These are phyloP conservation scores for Trichoderma virens DNA, from an alignment of 495 filamentous ascomycete genomes.

Conservation along the genomic window DNA sequence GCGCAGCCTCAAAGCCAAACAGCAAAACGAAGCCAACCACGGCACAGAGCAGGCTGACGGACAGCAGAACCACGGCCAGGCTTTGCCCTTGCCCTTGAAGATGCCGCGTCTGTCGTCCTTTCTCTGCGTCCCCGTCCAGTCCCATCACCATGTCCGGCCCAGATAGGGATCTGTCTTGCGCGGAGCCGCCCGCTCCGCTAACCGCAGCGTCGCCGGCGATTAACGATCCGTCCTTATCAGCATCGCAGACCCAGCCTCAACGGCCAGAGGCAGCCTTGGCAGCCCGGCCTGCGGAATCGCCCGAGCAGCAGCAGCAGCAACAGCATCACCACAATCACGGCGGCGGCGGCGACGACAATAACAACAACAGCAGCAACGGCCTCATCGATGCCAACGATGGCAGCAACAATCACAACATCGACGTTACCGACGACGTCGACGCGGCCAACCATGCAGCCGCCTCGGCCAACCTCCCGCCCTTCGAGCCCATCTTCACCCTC, in stretches of 20 bases:
- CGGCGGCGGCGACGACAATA: background rate
- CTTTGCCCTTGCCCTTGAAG: too few relatives aligned
- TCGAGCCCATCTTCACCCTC: constrained; percentile 60
- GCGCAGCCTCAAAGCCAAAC: background rate
- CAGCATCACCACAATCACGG: background rate
- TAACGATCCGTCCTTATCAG: background rate
- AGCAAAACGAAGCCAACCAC: background rate
- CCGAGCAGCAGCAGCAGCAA: background rate
- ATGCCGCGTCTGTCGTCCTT: background rate
- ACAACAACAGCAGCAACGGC: background rate
- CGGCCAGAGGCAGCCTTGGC: background rate
- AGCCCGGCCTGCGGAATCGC: background rate
- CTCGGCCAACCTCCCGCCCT: constrained; percentile 27
- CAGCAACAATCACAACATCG: background rate
- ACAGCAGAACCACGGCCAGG: too few relatives aligned
- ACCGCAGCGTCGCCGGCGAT: background rate
- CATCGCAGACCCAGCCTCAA: background rate
- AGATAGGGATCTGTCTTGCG: background rate
- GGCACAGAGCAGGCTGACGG: background rate
- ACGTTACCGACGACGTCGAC: background rate
- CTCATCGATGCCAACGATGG: background rate
- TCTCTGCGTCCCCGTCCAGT: background rate
- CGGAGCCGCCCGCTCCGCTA: background rate
- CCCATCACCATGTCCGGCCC: background rate
- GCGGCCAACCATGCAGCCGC: background rate